Conservation (phyloP, 495 filamentous ascomycete genomes). For the Aspergillus indologenus region DNA sequence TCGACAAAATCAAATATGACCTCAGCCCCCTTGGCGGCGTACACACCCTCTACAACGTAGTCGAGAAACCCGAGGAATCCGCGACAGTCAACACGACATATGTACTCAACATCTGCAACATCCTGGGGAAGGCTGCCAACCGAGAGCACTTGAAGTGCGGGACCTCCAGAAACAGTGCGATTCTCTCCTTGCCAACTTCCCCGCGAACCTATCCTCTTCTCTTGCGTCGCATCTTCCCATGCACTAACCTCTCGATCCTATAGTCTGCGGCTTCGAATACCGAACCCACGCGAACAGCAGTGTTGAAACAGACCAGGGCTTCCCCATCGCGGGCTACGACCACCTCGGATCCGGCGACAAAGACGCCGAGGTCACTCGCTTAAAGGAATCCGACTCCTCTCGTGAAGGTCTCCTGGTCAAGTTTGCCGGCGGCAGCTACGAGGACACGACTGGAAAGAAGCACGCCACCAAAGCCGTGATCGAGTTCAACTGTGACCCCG, state of each 20-base stretch:
- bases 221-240: background rate
- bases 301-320: constrained; percentile 37
- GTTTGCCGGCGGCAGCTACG: constrained; percentile 64
- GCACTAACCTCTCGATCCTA: constrained; percentile 10
- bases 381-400: constrained; percentile 59
- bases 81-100: constrained; percentile 69
- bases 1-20: constrained; percentile 60
- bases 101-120: constrained; percentile 78
- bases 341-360: constrained; percentile 50
- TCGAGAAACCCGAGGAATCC: constrained; percentile 41
- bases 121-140: constrained; percentile 54
- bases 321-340: constrained; percentile 71
- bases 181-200: background rate
- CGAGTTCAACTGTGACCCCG: constrained; percentile 76
- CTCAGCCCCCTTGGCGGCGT: constrained; percentile 66
- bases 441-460: constrained; percentile 40
- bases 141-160: constrained; percentile 62
- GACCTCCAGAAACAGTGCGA: constrained; percentile 49
- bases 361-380: constrained; percentile 58
- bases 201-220: background rate
- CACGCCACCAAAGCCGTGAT: constrained; percentile 67
- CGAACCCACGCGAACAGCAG: constrained; percentile 42
- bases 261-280: constrained; percentile 77
- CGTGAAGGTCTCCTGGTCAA: constrained; percentile 68
- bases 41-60: constrained; percentile 63